These are phyloP conservation scores for Citrus maxima DNA, from an alignment of 345 rosid species.

Conservation along the genomic window DNA sequence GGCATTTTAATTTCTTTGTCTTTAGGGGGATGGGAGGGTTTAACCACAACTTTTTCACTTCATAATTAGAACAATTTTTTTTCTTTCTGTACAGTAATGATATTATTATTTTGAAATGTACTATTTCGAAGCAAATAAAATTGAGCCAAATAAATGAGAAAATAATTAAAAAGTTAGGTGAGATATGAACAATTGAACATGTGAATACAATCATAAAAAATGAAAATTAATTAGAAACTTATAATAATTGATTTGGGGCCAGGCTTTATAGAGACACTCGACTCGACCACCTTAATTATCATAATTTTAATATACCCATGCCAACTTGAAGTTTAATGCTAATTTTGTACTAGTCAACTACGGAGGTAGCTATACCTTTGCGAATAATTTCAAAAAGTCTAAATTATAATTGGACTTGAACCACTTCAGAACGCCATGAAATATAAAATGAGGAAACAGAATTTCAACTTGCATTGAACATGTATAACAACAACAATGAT, in stretches of 20 bases:
- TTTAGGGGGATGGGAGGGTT: neutral
- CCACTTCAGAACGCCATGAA: neutral
- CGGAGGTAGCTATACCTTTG: neutral
- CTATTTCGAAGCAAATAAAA: neutral
- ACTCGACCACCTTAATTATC: neutral
- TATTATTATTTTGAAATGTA: neutral
- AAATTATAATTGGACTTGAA: neutral
- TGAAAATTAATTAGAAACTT: conserved; percentile 6
- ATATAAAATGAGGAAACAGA: neutral
- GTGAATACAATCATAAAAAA: neutral
- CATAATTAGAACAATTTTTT: neutral
- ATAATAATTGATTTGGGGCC: conserved; percentile 8
- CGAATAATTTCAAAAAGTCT: neutral
- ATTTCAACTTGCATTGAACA: neutral
- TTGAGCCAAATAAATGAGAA: neutral
- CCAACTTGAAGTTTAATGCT: neutral
- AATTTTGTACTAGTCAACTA: neutral
- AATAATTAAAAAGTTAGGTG: neutral
- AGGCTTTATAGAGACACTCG: neutral
- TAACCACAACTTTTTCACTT: neutral
- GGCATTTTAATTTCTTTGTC: neutral
- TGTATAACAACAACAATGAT: neutral
- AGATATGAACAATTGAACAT: neutral
- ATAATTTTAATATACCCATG: neutral
- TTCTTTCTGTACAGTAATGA: neutral